These are phyloP conservation scores for Leishmania martiniquensis DNA, from an alignment of 208 protist species.

Conservation along the genomic window DNA sequence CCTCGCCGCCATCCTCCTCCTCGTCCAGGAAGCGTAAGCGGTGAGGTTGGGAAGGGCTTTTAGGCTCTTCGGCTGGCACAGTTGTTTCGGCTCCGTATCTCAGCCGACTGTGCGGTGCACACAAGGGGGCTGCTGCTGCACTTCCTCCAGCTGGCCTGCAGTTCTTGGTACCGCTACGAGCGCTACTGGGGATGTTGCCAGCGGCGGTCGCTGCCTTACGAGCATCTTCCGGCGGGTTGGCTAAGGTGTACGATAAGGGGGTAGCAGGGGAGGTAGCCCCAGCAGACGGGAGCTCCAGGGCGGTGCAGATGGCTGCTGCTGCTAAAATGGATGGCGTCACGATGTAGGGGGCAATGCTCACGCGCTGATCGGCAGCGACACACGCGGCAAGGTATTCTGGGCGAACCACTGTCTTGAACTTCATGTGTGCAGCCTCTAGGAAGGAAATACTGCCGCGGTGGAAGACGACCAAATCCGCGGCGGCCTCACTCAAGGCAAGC, in stretches of 20 bases:
- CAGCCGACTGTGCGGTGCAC: neutral
- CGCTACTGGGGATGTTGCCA: neutral
- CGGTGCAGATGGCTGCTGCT: neutral
- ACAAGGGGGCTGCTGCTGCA: neutral
- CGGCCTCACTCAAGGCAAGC: slow-evolving; percentile 51
- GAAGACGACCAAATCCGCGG: slow-evolving; percentile 62
- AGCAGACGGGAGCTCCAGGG: neutral
- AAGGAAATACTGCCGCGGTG: slow-evolving; percentile 43
- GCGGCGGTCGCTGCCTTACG: neutral
- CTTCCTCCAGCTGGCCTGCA: neutral
- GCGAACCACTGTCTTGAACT: slow-evolving; percentile 46
- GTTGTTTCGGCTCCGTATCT: neutral
- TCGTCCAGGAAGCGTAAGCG: slow-evolving; percentile 3
- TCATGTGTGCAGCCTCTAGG: slow-evolving; percentile 21
- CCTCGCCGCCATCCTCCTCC: neutral
- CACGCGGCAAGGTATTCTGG: slow-evolving; percentile 61
- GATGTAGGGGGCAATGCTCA: slow-evolving; percentile 29
- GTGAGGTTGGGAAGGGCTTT: neutral
- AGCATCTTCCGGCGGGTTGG: neutral
- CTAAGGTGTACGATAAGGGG: neutral
- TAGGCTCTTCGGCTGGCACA: neutral
- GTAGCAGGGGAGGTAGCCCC: neutral
- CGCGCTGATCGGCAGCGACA: slow-evolving; percentile 18
- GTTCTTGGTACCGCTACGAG: neutral
- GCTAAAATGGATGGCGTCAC: neutral